Percentiles rank a stretch among this genome's conserved stretches.
Evolutionary conservation across 2,329 filamentous ascomycete species (phyloP).

Genomic region (Metarhizium guizhouense): DNA sequence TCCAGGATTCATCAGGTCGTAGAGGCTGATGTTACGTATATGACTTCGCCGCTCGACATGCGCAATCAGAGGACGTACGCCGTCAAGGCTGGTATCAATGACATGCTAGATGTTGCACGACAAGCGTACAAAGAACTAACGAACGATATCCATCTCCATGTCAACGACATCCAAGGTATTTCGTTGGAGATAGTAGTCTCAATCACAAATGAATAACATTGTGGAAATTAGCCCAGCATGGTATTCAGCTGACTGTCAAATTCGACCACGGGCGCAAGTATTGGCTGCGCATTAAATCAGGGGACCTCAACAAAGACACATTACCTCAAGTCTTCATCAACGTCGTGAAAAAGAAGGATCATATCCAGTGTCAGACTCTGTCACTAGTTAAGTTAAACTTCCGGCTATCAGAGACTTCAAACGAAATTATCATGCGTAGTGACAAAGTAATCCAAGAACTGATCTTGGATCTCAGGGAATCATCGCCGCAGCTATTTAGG

Average conservation of each 20-base stretch:
- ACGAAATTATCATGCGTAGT: slow-evolving; percentile 76
- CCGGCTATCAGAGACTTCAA: slow-evolving; percentile 69
- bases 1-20: slow-evolving; percentile 60
- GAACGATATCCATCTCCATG: slow-evolving; percentile 64
- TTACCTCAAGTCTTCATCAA: slow-evolving; percentile 73
- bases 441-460: slow-evolving; percentile 67
- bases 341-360: slow-evolving; percentile 58
- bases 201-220: not conserved
- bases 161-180: slow-evolving; percentile 57
- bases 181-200: not conserved
- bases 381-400: slow-evolving; percentile 73
- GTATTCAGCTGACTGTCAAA: slow-evolving; percentile 56
- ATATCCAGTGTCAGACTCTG: slow-evolving; percentile 80
- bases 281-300: slow-evolving; percentile 58
- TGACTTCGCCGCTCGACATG: slow-evolving; percentile 71
- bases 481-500: slow-evolving; percentile 68
- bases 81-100: slow-evolving; percentile 75
- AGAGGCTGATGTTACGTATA: slow-evolving; percentile 73
- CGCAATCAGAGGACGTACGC: slow-evolving; percentile 88
- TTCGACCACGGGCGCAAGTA: slow-evolving; percentile 74
- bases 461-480: slow-evolving; percentile 59
- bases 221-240: slow-evolving; percentile 38
- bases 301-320: slow-evolving; percentile 50
- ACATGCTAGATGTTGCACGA: slow-evolving; percentile 78
- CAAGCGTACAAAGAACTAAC: slow-evolving; percentile 86